Evolutionary conservation across 306 rosid species (phyloP), one percentile per base, ranked within the genome.

Genomic region (Amphicarpaea edgeworthii): DNA sequence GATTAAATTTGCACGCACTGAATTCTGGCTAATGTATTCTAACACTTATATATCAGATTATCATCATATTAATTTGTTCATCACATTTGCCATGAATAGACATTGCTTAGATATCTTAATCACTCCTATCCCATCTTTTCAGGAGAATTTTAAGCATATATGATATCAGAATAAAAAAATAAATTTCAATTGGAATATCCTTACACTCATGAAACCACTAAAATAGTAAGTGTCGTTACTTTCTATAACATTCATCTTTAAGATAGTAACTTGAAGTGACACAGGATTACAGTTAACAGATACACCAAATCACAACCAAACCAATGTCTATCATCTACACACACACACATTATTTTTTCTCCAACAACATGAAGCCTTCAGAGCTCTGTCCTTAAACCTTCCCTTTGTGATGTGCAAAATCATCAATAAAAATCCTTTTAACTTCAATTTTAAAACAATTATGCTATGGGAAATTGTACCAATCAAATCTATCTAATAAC

Each of bases 261-360:
- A 45, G 28, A 45, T 28, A 60, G 46, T 16, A 12, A 45, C 32
- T 43, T 34, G 57, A 60, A 60, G 60, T 2, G 37, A 62, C 17
- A 20, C 40, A 63, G 49, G 26, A 66, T 57, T 66, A 26, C 59
- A 54, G 47, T 41, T 41, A 38, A 51, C 66, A 26, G 12, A 53
- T 53, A 54, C 81, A 54, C 81, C 46, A 72, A 38, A 60, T 72
- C 50, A 65, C 16, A 54, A 45, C 26, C 21, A 54, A 55, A 65
- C 63, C 59, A 43, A 19, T 20, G 49, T 32, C 69, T 63, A 72
- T 65, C 63, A 43, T 9, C 5, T 63, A 17, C 34, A 50, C 6
- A 62, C 23, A 50, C 6, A 62, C 19, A 65, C 58, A 32, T 2
- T 23, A 41, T 54, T 19, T 30, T n/a, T 73, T 9, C 63, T 54